phyloP scores from a whole-genome alignment of 2,329 filamentous ascomycete species.

The Monosporascus cannonballus region DNA sequence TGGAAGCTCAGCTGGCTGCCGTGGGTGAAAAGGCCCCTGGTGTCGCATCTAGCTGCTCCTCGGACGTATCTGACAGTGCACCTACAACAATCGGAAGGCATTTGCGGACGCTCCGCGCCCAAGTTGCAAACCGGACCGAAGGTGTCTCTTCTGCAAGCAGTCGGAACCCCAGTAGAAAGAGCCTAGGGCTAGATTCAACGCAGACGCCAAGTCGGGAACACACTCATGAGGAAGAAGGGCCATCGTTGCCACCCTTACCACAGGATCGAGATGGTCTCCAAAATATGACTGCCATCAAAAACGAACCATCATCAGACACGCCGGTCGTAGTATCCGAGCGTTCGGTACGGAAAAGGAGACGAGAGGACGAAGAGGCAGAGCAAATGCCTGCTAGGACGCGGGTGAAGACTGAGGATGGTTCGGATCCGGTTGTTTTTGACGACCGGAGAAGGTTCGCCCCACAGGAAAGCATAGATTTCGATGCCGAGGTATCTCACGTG shows the following conservation, averaged over 20 bases:
- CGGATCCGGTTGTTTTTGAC: conserved; percentile 22
- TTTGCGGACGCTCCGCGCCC: background rate
- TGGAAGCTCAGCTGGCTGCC: conserved; percentile 31
- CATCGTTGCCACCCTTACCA: conserved; percentile 26
- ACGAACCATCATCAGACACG: conserved; percentile 48
- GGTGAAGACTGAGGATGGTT: conserved; percentile 38
- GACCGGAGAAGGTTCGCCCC: conserved; percentile 28
- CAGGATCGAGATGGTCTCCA: background rate
- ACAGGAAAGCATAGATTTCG: conserved; percentile 56
- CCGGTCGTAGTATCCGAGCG: conserved; percentile 47
- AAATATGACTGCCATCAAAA: conserved; percentile 30
- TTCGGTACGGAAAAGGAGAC: conserved; percentile 41
- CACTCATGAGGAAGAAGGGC: conserved; percentile 5
- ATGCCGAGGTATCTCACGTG: conserved; percentile 39
- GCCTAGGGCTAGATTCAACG: conserved; percentile 4
- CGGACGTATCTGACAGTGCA: conserved; percentile 8
- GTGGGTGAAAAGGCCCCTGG: conserved; percentile 5
- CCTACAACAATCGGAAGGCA: conserved; percentile 1
- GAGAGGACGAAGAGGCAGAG: conserved; percentile 17
- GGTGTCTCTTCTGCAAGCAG: no score
- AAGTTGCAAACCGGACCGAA: background rate
- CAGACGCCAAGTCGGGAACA: conserved; percentile 1
- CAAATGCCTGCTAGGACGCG: conserved; percentile 19
- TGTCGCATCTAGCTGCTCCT: conserved; percentile 15
- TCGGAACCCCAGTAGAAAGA: background rate